These are phyloP conservation scores for Hyphopichia homilentoma DNA, from an alignment of 805 yeast genomes.

Conservation along the genomic window DNA sequence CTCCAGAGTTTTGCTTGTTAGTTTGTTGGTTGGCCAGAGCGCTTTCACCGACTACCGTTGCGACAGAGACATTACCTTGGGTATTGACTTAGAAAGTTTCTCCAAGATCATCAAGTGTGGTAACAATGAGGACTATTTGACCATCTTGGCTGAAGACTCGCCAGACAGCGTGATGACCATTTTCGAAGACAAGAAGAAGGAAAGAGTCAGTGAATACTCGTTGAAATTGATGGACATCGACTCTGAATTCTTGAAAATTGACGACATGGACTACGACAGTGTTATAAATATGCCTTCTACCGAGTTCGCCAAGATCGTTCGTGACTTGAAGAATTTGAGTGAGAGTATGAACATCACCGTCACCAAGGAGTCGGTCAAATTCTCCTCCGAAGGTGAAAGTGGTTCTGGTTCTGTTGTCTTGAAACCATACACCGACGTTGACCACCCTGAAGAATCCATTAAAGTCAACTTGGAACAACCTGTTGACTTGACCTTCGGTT, in stretches of 20 bases:
- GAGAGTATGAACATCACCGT: slow-evolving; percentile 85
- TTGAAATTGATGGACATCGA: slow-evolving; percentile 95
- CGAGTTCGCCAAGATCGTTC: slow-evolving; percentile 85
- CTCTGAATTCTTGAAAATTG: slow-evolving; percentile 88
- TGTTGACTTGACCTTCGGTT: slow-evolving; percentile 85
- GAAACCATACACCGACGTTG: slow-evolving; percentile 80
- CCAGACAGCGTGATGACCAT: slow-evolving; percentile 77
- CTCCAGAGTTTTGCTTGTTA: slow-evolving; percentile 89
- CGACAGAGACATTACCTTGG: slow-evolving; percentile 88
- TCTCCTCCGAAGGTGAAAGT: slow-evolving; percentile 85
- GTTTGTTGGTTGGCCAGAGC: slow-evolving; percentile 80
- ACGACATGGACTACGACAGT: slow-evolving; percentile 88
- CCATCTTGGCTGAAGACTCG: slow-evolving; percentile 83
- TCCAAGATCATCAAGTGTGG: slow-evolving; percentile 89
- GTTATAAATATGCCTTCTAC: slow-evolving; percentile 81
- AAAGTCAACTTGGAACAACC: slow-evolving; percentile 79
- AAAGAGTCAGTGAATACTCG: slow-evolving; percentile 86
- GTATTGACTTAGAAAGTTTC: slow-evolving; percentile 84
- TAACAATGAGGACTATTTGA: slow-evolving; percentile 81
- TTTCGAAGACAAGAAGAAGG: slow-evolving; percentile 89
- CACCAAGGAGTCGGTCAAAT: slow-evolving; percentile 88
- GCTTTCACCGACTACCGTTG: slow-evolving; percentile 93
- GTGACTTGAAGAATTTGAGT: slow-evolving; percentile 81
- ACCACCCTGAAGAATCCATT: slow-evolving; percentile 71
- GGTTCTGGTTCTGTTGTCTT: slow-evolving; percentile 84